A percentile compares a stretch with the other conserved stretches of the same genome.
phyloP scores from a whole-genome alignment of 148 eudicot species.

The Beta vulgaris region DNA sequence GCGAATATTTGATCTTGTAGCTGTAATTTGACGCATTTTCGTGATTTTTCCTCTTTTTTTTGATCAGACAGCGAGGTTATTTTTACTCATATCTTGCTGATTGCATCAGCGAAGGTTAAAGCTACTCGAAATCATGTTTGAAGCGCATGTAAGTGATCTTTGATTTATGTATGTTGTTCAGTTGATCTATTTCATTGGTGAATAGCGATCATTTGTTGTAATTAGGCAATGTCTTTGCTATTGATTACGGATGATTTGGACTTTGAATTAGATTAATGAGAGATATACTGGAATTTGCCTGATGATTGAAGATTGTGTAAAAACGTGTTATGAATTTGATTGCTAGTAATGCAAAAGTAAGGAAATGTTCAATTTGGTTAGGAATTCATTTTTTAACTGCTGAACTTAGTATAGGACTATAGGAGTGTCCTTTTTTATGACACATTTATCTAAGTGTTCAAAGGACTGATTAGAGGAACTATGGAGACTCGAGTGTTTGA shows the following conservation, averaged over 20 bases:
- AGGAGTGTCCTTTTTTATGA: not conserved
- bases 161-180: not conserved
- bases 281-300: not conserved
- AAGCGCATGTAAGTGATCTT: conserved; percentile 35
- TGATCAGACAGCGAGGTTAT: conserved; percentile 13
- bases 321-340: not conserved
- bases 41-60: not conserved
- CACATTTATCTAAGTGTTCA: not conserved
- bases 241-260: not conserved
- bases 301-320: not conserved
- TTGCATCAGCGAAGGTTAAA: not conserved
- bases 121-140: conserved; percentile 29
- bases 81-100: not conserved
- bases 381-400: not conserved
- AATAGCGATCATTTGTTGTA: not conserved
- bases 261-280: not conserved
- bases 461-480: not conserved
- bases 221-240: not conserved
- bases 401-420: not conserved
- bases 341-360: not conserved
- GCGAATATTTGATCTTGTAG: not conserved
- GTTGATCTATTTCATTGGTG: not conserved
- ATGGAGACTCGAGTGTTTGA: too few species aligned
- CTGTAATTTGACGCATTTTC: not conserved
- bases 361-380: not conserved